These are phyloP conservation scores for Cryptococcus amylolentus DNA, from an alignment of 1,284 basidiomycete genomes.

Conservation along the genomic window DNA sequence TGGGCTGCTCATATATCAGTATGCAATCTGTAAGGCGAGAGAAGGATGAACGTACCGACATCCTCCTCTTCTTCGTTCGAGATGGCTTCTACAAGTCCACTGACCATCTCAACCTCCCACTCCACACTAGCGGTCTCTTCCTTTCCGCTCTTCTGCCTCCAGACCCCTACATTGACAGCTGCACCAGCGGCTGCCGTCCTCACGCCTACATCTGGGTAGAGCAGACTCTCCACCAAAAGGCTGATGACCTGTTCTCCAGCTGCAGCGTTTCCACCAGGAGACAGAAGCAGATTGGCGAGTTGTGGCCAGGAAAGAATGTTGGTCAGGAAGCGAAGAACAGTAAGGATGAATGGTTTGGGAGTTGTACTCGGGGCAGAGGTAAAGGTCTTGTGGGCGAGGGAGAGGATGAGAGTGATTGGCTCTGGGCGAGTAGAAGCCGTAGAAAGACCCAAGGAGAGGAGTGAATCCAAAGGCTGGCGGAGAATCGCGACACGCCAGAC, in stretches of 20 bases:
- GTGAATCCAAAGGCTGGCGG: slow-evolving; percentile 58
- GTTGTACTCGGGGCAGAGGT: slow-evolving; percentile 20
- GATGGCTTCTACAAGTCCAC: slow-evolving; percentile 71
- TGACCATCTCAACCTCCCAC: slow-evolving; percentile 77
- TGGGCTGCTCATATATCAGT: slow-evolving; percentile 57
- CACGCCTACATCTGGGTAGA: slow-evolving; percentile 65
- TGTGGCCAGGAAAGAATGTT: slow-evolving; percentile 63
- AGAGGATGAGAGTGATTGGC: slow-evolving; percentile 56
- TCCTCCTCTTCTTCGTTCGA: slow-evolving; percentile 69
- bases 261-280: slow-evolving; percentile 32
- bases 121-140: slow-evolving; percentile 60
- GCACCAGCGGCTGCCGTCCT: slow-evolving; percentile 75
- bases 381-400: slow-evolving; percentile 36
- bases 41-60: slow-evolving; percentile 59
- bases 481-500: slow-evolving; percentile 76
- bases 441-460: slow-evolving; percentile 50
- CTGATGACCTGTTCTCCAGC: slow-evolving; percentile 49
- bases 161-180: slow-evolving; percentile 68
- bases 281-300: slow-evolving; percentile 58
- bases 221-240: slow-evolving; percentile 63
- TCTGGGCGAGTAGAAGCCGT: slow-evolving; percentile 57
- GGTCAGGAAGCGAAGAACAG: slow-evolving; percentile 66
- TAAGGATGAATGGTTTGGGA: slow-evolving; percentile 58
- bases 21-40: background rate
- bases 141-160: slow-evolving; percentile 55